Evolutionary conservation across 257 asterid genomes (phyloP).

Genomic region (Linderniella brevidens): DNA sequence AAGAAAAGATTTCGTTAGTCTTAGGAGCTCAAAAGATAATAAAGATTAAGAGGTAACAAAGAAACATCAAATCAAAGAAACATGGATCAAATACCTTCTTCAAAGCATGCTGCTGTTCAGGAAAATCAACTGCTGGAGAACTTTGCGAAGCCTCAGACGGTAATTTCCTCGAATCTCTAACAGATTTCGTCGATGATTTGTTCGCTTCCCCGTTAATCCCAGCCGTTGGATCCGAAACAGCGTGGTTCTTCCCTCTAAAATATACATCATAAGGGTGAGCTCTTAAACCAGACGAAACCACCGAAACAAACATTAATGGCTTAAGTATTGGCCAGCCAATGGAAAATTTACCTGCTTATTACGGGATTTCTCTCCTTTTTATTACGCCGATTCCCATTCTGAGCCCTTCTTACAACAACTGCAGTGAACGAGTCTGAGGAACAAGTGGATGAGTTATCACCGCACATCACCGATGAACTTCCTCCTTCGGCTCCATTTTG

Average conservation of each 20-base stretch:
- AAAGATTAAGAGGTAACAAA: too few relatives aligned
- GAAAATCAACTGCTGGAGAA: conserved; percentile 13
- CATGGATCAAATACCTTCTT: conserved; percentile 23
- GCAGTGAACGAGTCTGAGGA: conserved; percentile 81
- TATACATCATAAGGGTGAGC: conserved; percentile 1
- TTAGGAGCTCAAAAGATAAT: too few relatives aligned
- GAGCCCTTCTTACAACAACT: conserved; percentile 24
- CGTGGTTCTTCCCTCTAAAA: conserved; percentile 37
- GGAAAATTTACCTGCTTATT: conserved; percentile 23
- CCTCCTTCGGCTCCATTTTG: conserved; percentile 47
- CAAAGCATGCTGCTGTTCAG: conserved; percentile 13
- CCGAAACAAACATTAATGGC: neutral
- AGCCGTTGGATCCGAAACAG: conserved; percentile 20
- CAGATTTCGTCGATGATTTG: conserved; percentile 24
- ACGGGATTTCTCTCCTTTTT: conserved; percentile 41
- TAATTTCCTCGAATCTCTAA: conserved; percentile 20
- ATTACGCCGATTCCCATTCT: conserved; percentile 17
- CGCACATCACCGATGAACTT: conserved; percentile 38
- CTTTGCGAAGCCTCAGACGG: conserved; percentile 17
- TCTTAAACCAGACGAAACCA: conserved; percentile 7
- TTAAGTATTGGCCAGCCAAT: too few relatives aligned
- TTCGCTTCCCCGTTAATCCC: conserved; percentile 29
- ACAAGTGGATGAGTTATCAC: conserved; percentile 86
- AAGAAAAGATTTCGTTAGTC: too few relatives aligned
- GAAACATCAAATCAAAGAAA: too few relatives aligned